These are phyloP conservation scores for Cystofilobasidium ferigula DNA, from an alignment of 768 basidiomycete species.

Conservation along the genomic window DNA sequence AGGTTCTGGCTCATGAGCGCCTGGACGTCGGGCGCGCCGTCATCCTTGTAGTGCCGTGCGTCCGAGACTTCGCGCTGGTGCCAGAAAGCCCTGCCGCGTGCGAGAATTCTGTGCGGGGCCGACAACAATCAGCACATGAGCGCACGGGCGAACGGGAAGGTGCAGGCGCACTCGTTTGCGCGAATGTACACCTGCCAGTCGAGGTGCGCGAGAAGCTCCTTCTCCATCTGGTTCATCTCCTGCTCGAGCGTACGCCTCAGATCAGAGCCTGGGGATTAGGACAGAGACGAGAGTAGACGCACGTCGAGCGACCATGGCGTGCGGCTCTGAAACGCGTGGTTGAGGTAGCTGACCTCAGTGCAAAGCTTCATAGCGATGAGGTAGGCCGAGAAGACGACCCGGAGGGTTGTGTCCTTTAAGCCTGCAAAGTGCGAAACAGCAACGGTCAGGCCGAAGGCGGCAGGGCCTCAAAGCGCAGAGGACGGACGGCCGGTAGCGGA, in stretches of 20 bases:
- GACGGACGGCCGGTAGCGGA: background rate
- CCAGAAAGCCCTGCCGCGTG: background rate
- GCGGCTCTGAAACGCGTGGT: background rate
- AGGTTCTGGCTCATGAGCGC: background rate
- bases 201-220: conserved; percentile 1
- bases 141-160: background rate
- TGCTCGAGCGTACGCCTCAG: background rate
- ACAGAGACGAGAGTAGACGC: background rate
- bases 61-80: background rate
- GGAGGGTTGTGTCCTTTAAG: conserved; percentile 4
- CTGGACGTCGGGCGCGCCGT: conserved; percentile 1
- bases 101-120: background rate
- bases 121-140: background rate
- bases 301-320: conserved; percentile 6
- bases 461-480: background rate
- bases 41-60: background rate
- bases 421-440: background rate
- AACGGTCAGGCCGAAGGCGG: background rate
- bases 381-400: conserved; percentile 15
- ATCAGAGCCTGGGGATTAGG: background rate
- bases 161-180: background rate
- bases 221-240: conserved; percentile 17
- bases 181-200: background rate
- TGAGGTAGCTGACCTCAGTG: conserved; percentile 5
- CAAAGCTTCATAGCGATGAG: conserved; percentile 10